Conservation (phyloP, 2,329 filamentous ascomycete species). For the Blumeriella jaapii region DNA sequence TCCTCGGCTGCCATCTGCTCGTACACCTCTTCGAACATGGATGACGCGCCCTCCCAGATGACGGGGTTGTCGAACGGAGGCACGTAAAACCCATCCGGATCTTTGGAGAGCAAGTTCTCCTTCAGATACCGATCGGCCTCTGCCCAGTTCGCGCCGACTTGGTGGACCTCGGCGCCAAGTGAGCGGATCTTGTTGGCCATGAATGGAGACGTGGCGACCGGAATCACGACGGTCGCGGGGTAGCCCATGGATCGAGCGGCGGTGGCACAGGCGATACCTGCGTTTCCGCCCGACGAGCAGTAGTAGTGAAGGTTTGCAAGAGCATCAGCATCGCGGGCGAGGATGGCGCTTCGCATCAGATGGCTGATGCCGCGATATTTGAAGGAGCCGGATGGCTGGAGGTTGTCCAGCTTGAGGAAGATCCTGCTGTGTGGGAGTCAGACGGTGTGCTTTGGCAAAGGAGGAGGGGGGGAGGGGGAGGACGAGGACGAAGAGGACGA, state of each 20-base stretch:
- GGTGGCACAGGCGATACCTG: constrained; percentile 69
- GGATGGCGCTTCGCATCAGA: constrained; percentile 44
- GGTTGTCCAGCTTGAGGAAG: constrained; percentile 75
- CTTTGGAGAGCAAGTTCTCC: constrained; percentile 40
- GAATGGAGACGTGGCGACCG: constrained; percentile 48
- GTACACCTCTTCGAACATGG: constrained; percentile 37
- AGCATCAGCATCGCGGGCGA: not conserved
- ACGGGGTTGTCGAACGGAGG: constrained; percentile 59
- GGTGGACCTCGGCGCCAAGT: constrained; percentile 58
- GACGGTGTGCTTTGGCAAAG: not conserved
- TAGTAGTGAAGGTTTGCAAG: constrained; percentile 33
- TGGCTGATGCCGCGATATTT: constrained; percentile 69
- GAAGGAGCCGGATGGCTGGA: constrained; percentile 76
- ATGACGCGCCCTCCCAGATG: constrained; percentile 55
- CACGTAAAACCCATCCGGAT: constrained; percentile 45
- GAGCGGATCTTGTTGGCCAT: constrained; percentile 62
- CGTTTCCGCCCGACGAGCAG: constrained; percentile 71
- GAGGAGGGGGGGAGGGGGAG: not conserved
- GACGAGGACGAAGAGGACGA: too few relatives aligned
- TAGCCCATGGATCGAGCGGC: constrained; percentile 53
- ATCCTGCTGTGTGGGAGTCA: constrained; percentile 35
- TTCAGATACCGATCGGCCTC: constrained; percentile 59
- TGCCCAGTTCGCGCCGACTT: constrained; percentile 54
- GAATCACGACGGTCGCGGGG: constrained; percentile 66
- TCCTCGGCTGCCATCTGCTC: constrained; percentile 18